Base-by-base conservation (phyloP, 345 rosid genomes). In the Eucalyptus urophylla region DNA sequence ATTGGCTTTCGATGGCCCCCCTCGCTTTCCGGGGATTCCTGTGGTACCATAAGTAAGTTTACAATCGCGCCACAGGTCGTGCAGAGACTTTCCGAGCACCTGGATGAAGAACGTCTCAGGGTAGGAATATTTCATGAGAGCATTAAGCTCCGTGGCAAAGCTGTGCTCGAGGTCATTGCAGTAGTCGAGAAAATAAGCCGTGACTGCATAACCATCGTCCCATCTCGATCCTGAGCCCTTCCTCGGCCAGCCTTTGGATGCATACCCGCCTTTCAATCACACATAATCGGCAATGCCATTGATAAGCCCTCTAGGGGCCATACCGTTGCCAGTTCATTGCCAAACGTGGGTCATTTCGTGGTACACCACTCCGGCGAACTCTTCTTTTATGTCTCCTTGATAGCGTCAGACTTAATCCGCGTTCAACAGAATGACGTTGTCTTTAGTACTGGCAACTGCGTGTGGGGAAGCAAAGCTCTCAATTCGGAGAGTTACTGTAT, bases 101-200 rank as follows among this genome's bases (percentile, higher is more conserved):
- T 5, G 8, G 12, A 49, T 12, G 86, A 89, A 51, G 90, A 62
- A 89, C 7, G 53, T 15, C 14, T 89, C 90, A 8, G 80, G 0
- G 47, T 89, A 89, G 88, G 69, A 27, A 67, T 86, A 49, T 53
- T 86, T 58, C 86, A 69, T 19, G 69, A 86, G 49, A 14, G 85
- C 88, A 16, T 89, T 89, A 0, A 86, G 90, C 53, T 86, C 86
- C 5, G 72, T 6, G 11, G 40, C 60, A 5, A 89, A 89, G 15
- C 88, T 47, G 1, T 37, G 53, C 88, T 50, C 17, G 1, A 89
- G 86, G 49, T n/a, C 86, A 50, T 49, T 50, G 69, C 88, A 86
- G 86, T 89, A 89, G 54, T 89, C 86, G 12, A 89, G 90, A 33
- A 89, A 89, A 60, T 86, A 89, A 17, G 90, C 86, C n/a, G 90